Evolutionary conservation across 2,329 filamentous ascomycete genomes (phyloP), one percentile per base, ranked within the genome.

Genomic region (Colletotrichum chlorophyti): DNA sequence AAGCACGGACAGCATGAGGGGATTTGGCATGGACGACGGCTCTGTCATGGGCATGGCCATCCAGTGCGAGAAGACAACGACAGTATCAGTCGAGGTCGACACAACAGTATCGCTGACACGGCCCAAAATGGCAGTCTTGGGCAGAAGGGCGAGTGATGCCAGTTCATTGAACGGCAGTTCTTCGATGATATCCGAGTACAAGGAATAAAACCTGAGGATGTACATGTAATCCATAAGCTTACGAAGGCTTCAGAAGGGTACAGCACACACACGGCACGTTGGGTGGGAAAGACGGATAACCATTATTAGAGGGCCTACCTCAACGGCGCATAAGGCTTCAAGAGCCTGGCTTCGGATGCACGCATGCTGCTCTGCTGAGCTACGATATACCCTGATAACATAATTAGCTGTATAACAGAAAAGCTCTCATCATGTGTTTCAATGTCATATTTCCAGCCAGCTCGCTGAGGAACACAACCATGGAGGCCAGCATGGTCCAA

Each of bases 1-100:
- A 4, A 75, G 72, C 17, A 65, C 70, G 29, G 70, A 72, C 26
- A 72, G 68, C 12, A 58, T 74, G n/a, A 63, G 70, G 35, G 71
- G 73, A 1, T 69, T 69, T 14, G 65, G 64, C 2, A 68, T 66
- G 64, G 63, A 61, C 6, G 46, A 54, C 5, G 63, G 66, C 4
- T 61, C 62, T 5, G 62, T 65, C 5, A 58, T 65, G 60, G 66
- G 66, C 9, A 67, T 73, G 37, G 70, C 73, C 6, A 78, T 78
- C 9, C 76, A 78, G 61, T 75, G 77, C 66, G 75, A 79, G 58
- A 76, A 73, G 1, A 72, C 76, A 3, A 79, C 76, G 9, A 75
- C 67, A 3, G 75, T 79, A 0, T 72, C 74, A 4, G 73, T 79
- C 0, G 77, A 79, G 63, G 65, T 58, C 43, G 45, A 50, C 21